These are phyloP conservation scores for Diplodia sapinea DNA, from an alignment of 2,329 filamentous ascomycete species.

Conservation along the genomic window DNA sequence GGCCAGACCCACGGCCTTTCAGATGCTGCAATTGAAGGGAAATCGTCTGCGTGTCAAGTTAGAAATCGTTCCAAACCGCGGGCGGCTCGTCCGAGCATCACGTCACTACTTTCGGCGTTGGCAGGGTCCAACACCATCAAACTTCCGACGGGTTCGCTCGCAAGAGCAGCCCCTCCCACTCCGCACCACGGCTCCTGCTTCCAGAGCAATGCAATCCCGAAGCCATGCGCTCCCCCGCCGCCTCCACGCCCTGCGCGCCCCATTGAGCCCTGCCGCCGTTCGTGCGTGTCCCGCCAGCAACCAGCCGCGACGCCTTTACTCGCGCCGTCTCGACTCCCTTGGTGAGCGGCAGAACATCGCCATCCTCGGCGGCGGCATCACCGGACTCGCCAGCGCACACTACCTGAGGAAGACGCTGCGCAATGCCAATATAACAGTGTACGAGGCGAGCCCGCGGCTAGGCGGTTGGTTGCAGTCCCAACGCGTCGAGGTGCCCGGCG, in stretches of 20 bases:
- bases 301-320: constrained; percentile 38
- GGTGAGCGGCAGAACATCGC: constrained; percentile 48
- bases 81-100: constrained; percentile 22
- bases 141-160: constrained; percentile 18
- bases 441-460: constrained; percentile 71
- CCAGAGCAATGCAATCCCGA: constrained; percentile 47
- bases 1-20: not conserved
- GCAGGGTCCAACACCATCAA: constrained; percentile 28
- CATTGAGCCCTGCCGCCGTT: constrained; percentile 5
- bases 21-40: not conserved
- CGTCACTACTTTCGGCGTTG: constrained; percentile 18
- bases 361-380: constrained; percentile 60
- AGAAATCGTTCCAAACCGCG: not conserved
- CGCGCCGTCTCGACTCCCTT: constrained; percentile 36
- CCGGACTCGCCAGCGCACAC: constrained; percentile 63
- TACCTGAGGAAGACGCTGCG: constrained; percentile 74
- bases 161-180: constrained; percentile 30
- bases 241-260: constrained; percentile 9
- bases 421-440: constrained; percentile 75
- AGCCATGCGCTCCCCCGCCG: constrained; percentile 42
- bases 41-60: not conserved
- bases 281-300: constrained; percentile 2
- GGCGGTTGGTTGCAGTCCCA: constrained; percentile 86
- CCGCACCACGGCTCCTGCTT: constrained; percentile 34
- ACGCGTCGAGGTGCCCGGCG: constrained; percentile 64